Base-by-base conservation (phyloP, 2,329 filamentous ascomycete species). In the Thielaviopsis euricoi region DNA sequence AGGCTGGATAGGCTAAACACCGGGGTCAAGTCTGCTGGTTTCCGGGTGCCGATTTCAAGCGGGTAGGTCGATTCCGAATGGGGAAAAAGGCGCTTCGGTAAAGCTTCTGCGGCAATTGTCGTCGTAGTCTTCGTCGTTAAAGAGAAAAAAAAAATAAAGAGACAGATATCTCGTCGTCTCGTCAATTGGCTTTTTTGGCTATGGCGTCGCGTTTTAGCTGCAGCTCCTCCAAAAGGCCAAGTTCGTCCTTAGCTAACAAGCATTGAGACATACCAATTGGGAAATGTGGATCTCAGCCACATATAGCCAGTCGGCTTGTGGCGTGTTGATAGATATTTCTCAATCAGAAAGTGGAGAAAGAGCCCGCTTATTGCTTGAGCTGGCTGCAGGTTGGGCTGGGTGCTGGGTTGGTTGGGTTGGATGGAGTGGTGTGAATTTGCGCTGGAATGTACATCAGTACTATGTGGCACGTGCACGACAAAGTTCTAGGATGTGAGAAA, bases 151-250 rank as follows among this genome's bases (percentile, higher is more conserved):
- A 43, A 15, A 43, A 43, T 6, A 43, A 43, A 17, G 37, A 43
- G 37, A 43, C 15, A 43, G 15, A 43, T 15, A n/a, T 43, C 13
- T 43, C 37, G 37, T n/a, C 17, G 17, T 43, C 37, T 43, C 37
- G 37, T 43, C 17, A 43, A n/a, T 43, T n/a, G 37, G 13, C 25
- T 46, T 51, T 43, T 50, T 29, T 52, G 22, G 23, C n/a, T 12
- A n/a, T 21, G 51, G 7, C 23, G n/a, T 52, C 23, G 21, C 51
- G 21, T 33, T 33, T 52, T 52, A 19, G 51, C 51, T 52, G 17
- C 51, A 33, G 52, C 49, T 26, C 48, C 55, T 57, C 48, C 55
- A 57, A 57, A 57, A 57, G 55, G 55, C 55, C 55, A 57, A 57
- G 33, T 46, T 57, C 49, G 49, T 57, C 33, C 49, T 57, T 57